These are phyloP conservation scores for Apiospora kogelbergensis DNA, from an alignment of 2,329 filamentous ascomycete species.

Conservation along the genomic window DNA sequence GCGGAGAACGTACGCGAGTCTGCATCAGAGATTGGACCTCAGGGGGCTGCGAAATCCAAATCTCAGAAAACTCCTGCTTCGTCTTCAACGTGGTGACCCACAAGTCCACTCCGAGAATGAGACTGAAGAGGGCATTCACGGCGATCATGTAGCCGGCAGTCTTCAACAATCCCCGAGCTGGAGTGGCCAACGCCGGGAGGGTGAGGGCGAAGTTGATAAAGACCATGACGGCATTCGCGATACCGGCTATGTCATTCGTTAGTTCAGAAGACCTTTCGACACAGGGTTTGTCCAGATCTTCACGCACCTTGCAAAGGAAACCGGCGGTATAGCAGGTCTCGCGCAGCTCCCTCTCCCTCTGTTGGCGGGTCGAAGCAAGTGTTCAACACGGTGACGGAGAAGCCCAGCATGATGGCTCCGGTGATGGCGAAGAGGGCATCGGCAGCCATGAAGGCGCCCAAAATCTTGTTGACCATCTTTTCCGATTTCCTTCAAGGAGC, in stretches of 20 bases:
- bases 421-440: constrained; percentile 53
- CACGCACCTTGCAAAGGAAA: constrained; percentile 50
- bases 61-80: constrained; percentile 57
- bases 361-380: constrained; percentile 41
- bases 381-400: constrained; percentile 52
- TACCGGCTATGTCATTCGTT: constrained; percentile 51
- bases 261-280: constrained; percentile 8
- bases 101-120: constrained; percentile 64
- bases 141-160: constrained; percentile 64
- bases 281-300: background rate
- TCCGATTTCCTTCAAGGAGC: background rate
- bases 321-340: constrained; percentile 51
- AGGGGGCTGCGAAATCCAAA: constrained; percentile 60
- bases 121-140: constrained; percentile 61
- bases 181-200: constrained; percentile 69
- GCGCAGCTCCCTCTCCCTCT: constrained; percentile 48
- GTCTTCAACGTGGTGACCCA: constrained; percentile 75
- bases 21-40: constrained; percentile 69
- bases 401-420: constrained; percentile 55
- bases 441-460: constrained; percentile 46
- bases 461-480: constrained; percentile 55
- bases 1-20: constrained; percentile 52
- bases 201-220: constrained; percentile 69
- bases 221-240: constrained; percentile 71
- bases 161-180: constrained; percentile 69